phyloP scores from a whole-genome alignment of 2,329 filamentous ascomycete genomes.

The Cladophialophora chaetospira region DNA sequence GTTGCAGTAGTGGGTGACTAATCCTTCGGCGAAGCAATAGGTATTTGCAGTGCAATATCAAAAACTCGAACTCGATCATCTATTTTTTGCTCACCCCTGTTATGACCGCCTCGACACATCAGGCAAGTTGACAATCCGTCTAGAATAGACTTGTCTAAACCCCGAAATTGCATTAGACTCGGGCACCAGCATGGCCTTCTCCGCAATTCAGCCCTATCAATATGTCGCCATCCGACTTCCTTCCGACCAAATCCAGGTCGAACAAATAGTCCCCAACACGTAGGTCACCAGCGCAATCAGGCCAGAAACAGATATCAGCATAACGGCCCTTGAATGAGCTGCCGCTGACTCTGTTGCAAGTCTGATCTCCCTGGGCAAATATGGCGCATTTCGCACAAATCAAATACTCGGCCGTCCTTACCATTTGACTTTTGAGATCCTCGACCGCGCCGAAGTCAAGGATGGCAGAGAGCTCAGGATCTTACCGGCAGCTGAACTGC shows the following conservation, averaged over 20 bases:
- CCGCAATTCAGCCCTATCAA: constrained; percentile 52
- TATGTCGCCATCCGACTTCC: constrained; percentile 59
- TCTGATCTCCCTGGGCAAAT: constrained; percentile 86
- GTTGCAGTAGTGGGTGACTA: too few relatives aligned
- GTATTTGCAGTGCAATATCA: too few relatives aligned
- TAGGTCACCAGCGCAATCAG: constrained; percentile 49
- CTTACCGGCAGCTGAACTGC: constrained; percentile 77
- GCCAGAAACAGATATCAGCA: constrained; percentile 32
- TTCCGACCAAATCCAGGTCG: constrained; percentile 59
- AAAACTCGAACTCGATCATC: too few relatives aligned
- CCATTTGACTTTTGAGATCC: constrained; percentile 86
- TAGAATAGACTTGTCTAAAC: too few relatives aligned
- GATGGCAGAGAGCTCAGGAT: constrained; percentile 69
- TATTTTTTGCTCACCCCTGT: not conserved
- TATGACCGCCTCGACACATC: too few relatives aligned
- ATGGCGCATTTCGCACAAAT: constrained; percentile 86
- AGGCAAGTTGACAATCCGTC: too few relatives aligned
- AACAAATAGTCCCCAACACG: constrained; percentile 65
- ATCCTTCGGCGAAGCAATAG: too few relatives aligned
- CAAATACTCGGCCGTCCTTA: constrained; percentile 88
- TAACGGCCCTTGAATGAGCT: constrained; percentile 26
- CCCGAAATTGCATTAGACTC: not conserved
- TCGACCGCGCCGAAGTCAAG: constrained; percentile 68
- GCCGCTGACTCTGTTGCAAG: constrained; percentile 51
- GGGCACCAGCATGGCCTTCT: constrained; percentile 36